These are phyloP conservation scores for Lachancea quebecensis DNA, from an alignment of 805 yeast species.

Conservation along the genomic window DNA sequence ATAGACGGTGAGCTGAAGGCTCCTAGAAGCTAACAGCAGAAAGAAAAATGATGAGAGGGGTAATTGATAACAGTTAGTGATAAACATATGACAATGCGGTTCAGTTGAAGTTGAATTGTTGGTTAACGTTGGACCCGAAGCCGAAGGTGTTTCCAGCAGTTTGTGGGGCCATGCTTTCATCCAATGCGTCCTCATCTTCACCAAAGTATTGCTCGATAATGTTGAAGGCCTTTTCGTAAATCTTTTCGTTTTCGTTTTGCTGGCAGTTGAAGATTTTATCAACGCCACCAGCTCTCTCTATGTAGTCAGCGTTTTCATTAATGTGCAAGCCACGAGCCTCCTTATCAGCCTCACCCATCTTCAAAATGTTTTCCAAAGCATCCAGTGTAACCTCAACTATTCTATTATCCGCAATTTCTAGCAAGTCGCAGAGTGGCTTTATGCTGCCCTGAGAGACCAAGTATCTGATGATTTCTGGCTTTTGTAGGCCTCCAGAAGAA, in stretches of 20 bases:
- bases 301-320: slow-evolving; percentile 83
- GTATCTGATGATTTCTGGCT: slow-evolving; percentile 90
- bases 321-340: slow-evolving; percentile 61
- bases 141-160: slow-evolving; percentile 80
- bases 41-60: neutral
- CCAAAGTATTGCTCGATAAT: slow-evolving; percentile 89
- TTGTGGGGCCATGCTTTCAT: slow-evolving; percentile 71
- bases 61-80: neutral
- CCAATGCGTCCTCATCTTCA: slow-evolving; percentile 69
- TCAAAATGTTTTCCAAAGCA: slow-evolving; percentile 87
- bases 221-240: slow-evolving; percentile 82
- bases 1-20: too few species aligned
- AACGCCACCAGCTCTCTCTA: slow-evolving; percentile 98
- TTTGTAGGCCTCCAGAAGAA: slow-evolving; percentile 86
- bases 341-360: slow-evolving; percentile 89
- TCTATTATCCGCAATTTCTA: slow-evolving; percentile 81
- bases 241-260: slow-evolving; percentile 82
- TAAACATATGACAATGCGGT: neutral
- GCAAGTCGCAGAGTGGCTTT: slow-evolving; percentile 91
- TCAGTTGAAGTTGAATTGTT: slow-evolving; percentile 35
- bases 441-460: slow-evolving; percentile 93
- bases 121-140: slow-evolving; percentile 66
- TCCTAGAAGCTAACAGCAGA: neutral
- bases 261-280: slow-evolving; percentile 93
- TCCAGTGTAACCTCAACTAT: slow-evolving; percentile 93